phyloP scores from a whole-genome alignment of 2,329 filamentous ascomycete species.

The Colletotrichum caudatum region DNA sequence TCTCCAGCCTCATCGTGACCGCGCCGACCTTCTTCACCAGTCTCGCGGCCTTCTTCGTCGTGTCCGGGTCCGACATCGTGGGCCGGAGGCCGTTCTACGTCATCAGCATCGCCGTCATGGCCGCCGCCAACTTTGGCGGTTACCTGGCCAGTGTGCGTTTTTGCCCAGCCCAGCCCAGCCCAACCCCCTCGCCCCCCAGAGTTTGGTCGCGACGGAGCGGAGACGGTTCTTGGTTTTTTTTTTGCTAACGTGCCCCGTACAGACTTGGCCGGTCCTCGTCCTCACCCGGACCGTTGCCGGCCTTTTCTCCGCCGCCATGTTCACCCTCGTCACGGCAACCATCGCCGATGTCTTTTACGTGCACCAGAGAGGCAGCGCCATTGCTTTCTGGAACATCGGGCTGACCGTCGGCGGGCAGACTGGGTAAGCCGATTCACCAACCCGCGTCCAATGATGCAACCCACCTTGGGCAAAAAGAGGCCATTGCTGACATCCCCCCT shows the following conservation, averaged over 20 bases:
- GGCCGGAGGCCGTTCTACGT: background rate
- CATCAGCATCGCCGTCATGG: background rate
- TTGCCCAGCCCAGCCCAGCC: background rate
- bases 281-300: background rate
- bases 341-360: background rate
- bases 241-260: background rate
- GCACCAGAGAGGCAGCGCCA: background rate
- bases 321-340: background rate
- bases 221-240: background rate
- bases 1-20: background rate
- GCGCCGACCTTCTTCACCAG: conserved; percentile 1
- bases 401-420: background rate
- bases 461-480: background rate
- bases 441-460: background rate
- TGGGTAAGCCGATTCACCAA: background rate
- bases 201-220: background rate
- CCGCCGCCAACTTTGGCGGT: background rate
- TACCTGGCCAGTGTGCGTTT: background rate
- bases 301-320: background rate
- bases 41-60: background rate
- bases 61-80: background rate
- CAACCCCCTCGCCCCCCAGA: background rate
- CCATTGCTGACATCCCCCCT: background rate
- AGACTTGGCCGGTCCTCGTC: background rate
- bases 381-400: background rate